phyloP scores from a whole-genome alignment of 2,329 filamentous ascomycete genomes.

The Ceratocystis destructans region DNA sequence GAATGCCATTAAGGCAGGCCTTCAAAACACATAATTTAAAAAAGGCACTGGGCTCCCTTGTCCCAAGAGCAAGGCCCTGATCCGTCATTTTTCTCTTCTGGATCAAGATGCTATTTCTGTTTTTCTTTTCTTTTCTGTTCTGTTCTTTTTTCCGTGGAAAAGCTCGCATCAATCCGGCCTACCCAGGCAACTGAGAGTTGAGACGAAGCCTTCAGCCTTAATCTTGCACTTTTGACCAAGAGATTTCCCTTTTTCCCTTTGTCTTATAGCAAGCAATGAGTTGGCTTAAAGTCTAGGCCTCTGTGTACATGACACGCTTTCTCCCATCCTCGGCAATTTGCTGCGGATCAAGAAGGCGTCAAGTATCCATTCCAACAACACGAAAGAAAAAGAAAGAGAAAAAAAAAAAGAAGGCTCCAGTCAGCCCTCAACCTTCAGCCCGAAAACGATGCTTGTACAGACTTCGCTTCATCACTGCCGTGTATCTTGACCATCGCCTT shows the following conservation, averaged over 20 bases:
- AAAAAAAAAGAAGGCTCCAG: too few species aligned
- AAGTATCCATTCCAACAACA: background rate
- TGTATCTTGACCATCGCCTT: constrained; percentile 8
- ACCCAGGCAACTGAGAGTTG: background rate
- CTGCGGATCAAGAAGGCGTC: too few species aligned
- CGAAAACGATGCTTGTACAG: background rate
- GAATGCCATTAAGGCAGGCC: background rate
- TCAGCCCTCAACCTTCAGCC: background rate
- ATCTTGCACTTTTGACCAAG: background rate
- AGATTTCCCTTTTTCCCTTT: background rate
- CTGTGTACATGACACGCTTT: too few species aligned
- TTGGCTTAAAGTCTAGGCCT: too few species aligned
- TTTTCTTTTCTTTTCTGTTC: background rate
- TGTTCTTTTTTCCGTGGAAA: background rate
- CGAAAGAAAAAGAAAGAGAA: background rate
- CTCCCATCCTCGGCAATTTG: too few species aligned
- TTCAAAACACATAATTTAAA: constrained; percentile 2
- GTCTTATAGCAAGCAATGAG: background rate
- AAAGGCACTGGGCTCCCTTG: background rate
- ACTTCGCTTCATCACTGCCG: constrained; percentile 2
- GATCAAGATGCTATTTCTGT: background rate
- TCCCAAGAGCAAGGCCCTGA: background rate
- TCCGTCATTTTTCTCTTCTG: background rate
- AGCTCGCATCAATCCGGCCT: background rate
- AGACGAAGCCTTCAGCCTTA: background rate